These are phyloP conservation scores for Iris pallida DNA, from an alignment of 116 monocot species.

Conservation along the genomic window DNA sequence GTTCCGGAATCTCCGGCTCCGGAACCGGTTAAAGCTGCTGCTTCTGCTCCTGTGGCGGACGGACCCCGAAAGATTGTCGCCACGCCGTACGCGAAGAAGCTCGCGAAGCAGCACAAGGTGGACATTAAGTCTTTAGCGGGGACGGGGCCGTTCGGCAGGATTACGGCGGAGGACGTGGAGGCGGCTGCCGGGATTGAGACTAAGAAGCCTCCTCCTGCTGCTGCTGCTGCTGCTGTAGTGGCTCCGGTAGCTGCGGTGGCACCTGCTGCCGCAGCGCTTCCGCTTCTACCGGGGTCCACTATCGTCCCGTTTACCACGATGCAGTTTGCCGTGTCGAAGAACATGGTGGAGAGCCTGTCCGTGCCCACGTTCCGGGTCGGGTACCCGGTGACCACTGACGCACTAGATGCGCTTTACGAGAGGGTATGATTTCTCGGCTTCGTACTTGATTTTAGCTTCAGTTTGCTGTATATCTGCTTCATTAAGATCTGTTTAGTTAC, in stretches of 20 bases:
- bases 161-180: constrained; percentile 76
- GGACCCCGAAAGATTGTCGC: constrained; percentile 46
- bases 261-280: constrained; percentile 9
- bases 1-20: constrained; percentile 15
- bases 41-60: constrained; percentile 4
- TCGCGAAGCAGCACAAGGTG: constrained; percentile 97
- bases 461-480: no score
- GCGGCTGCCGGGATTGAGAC: constrained; percentile 66
- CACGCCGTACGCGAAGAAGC: constrained; percentile 86
- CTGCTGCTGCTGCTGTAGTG: constrained; percentile 17
- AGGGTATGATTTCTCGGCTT: constrained; percentile 43
- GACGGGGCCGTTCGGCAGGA: constrained; percentile 73
- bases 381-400: constrained; percentile 64
- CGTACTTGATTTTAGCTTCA: no score
- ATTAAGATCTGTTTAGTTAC: no score
- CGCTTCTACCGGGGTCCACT: constrained; percentile 51
- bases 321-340: constrained; percentile 87
- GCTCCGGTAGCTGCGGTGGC: constrained; percentile 9
- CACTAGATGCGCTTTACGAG: constrained; percentile 81
- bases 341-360: constrained; percentile 90
- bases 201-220: constrained; percentile 21
- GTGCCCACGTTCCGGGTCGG: constrained; percentile 95
- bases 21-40: background rate
- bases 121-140: constrained; percentile 53
- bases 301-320: constrained; percentile 83